Evolutionary conservation across 2,329 filamentous ascomycete genomes (phyloP), one percentile per base, ranked within the genome.

Genomic region (Colletotrichum navitas): DNA sequence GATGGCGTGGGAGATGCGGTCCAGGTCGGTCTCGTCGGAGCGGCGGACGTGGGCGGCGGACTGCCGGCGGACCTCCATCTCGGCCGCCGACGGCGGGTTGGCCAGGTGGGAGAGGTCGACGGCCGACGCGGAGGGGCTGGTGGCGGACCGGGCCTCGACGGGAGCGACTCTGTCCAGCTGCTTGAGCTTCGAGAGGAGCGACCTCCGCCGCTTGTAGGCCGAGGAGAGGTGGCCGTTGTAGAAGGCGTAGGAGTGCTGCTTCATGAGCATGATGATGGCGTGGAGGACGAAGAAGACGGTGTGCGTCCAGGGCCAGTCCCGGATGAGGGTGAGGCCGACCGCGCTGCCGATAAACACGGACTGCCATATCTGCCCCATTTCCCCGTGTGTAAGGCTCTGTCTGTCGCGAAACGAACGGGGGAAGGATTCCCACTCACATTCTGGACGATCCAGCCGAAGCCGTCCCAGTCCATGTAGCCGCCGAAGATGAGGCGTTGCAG

Each of bases 241-340:
- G 75, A 93, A 94, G 5, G 91, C 87, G 77, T 93, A 94, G 24
- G 90, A 92, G 78, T 94, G 93, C 80, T 94, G 92, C 83, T 95
- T 95, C 93, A 95, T 95, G 32, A 95, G 79, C 86, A 94, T 92
- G 3, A 92, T 89, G 66, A 95, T 82, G 18, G 90, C 90, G 77
- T 95, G 92, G 24, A 95, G 83, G 12, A 93, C 90, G 62, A 93
- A 92, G 79, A 93, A 94, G 24, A 94, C 91, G 1, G 92, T 93
- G 76, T 94, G 93, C 18, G 93, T 93, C 93, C 93, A 95, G 1
- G 92, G 91, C 93, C 93, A 95, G 62, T 94, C 89, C 5, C 92
- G 87, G 77, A 90, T 86, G 61, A 92, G 86, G 0, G 92, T 91
- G 83, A 92, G 89, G 63, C 86, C 88, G 6, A 94, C 83, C 4